Base-by-base conservation (phyloP, 495 filamentous ascomycete species). In the Talaromyces proteolyticus region DNA sequence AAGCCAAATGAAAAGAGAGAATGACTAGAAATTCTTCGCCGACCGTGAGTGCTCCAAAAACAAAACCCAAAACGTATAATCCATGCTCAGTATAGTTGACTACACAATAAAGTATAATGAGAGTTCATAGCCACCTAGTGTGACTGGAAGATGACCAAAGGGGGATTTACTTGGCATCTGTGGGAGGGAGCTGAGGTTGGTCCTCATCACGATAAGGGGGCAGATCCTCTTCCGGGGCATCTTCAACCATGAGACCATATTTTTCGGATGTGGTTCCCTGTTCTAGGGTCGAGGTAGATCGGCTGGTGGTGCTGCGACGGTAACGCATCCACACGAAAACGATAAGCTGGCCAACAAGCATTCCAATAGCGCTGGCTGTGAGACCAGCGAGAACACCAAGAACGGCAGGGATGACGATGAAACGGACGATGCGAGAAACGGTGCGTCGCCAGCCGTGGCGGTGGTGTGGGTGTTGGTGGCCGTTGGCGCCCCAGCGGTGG, bases 261-360 rank as follows among this genome's bases (percentile, higher is more conserved):
- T 75, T 75, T 52, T 75, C 72, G 29, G 53, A 54, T 7, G 52
- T 50, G 12, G 61, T 61, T 34, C 69, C 70, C 22, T 66, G 51
- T 45, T 72, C 70, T 51, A 57, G 60, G 29, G 57, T 61, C 44
- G 61, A 60, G 49, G 53, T 55, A 34, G 66, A 59, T 34, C 63
- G 60, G 17, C 54, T 42, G 25, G 57, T 53, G 24, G 49, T 21
- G 47, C 57, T 53, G 39, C 64, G 67, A 16, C 70, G 68, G 57
- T 66, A 68, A 38, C 72, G 69, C 44, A 66, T 65, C 76, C 76
- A 79, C 44, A 78, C 22, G 61, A 71, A 77, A 19, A 78, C 63
- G 24, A 74, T 63, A 14, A 65, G 49, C 60, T 79, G 74, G 37
- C 75, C 76, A 16, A 77, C 65, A 29, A 78, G 55, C 75, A 78